phyloP scores from a whole-genome alignment of 2,329 filamentous ascomycete species.

The Lasiodiplodia sp. region DNA sequence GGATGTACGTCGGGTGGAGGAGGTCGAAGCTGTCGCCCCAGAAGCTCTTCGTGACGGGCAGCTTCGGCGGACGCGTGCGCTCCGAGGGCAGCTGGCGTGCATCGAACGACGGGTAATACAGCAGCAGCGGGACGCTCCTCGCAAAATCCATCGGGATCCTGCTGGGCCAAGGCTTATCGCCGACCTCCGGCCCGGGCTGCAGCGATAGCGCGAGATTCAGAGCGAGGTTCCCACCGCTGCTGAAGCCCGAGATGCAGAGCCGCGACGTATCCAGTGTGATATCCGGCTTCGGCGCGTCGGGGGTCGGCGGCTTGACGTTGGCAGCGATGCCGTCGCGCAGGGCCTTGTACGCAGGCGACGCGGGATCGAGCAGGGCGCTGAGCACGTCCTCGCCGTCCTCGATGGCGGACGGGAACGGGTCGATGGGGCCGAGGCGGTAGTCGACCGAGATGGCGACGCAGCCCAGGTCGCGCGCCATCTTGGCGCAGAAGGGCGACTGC shows the following conservation, averaged over 20 bases:
- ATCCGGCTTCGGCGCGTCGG: constrained; percentile 30
- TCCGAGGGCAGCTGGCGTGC: constrained; percentile 51
- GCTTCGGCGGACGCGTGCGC: constrained; percentile 43
- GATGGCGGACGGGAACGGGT: constrained; percentile 56
- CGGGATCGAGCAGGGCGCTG: constrained; percentile 50
- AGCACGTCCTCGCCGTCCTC: constrained; percentile 57
- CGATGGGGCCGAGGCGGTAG: constrained; percentile 56
- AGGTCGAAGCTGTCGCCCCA: constrained; percentile 45
- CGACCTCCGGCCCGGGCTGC: constrained; percentile 36
- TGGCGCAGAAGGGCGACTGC: constrained; percentile 56
- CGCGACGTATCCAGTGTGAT: constrained; percentile 49
- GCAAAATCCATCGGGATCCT: constrained; percentile 46
- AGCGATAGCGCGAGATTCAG: constrained; percentile 51
- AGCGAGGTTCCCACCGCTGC: constrained; percentile 57
- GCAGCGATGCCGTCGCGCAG: constrained; percentile 25
- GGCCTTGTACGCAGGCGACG: constrained; percentile 23
- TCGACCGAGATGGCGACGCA: constrained; percentile 56
- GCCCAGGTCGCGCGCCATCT: constrained; percentile 52
- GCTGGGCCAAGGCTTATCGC: constrained; percentile 46
- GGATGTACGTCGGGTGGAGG: constrained; percentile 52
- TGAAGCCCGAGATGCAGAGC: constrained; percentile 55
- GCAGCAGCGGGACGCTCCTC: constrained; percentile 47
- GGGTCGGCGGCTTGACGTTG: constrained; percentile 32
- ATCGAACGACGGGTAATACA: constrained; percentile 54
- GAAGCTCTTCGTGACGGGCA: constrained; percentile 42